phyloP scores from a whole-genome alignment of 2,329 filamentous ascomycete species.

The Beauveria sp. region DNA sequence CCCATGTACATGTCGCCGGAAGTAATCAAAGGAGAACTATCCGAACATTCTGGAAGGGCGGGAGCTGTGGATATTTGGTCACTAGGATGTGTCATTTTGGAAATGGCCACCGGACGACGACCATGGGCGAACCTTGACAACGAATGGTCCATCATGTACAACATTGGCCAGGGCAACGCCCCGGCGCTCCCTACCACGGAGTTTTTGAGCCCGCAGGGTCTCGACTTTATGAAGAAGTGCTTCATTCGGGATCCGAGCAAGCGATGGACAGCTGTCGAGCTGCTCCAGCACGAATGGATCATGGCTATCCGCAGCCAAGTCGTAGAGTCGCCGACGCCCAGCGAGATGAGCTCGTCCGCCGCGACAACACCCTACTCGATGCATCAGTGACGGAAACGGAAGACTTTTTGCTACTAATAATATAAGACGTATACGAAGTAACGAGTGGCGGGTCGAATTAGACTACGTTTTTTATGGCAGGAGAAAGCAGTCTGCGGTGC shows the following conservation, averaged over 20 bases:
- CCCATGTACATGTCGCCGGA: slow-evolving; percentile 99
- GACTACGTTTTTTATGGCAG: neutral
- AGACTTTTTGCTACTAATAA: neutral
- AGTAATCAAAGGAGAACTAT: slow-evolving; percentile 84
- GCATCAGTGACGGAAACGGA: neutral
- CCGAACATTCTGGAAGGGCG: slow-evolving; percentile 67
- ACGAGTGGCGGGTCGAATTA: neutral
- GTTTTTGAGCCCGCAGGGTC: slow-evolving; percentile 74
- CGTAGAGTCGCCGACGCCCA: slow-evolving; percentile 56
- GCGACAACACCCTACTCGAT: slow-evolving; percentile 29
- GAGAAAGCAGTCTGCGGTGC: neutral
- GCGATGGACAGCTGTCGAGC: slow-evolving; percentile 74
- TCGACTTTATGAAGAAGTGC: slow-evolving; percentile 83
- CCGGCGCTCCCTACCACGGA: slow-evolving; percentile 75
- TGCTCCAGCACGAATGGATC: slow-evolving; percentile 92
- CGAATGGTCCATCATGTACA: slow-evolving; percentile 99
- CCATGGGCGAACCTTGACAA: slow-evolving; percentile 97
- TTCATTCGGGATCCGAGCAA: slow-evolving; percentile 77
- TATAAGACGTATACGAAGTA: neutral
- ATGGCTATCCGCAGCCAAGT: slow-evolving; percentile 58
- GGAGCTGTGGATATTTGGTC: slow-evolving; percentile 95
- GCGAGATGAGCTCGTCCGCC: slow-evolving; percentile 37
- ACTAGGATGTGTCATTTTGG: slow-evolving; percentile 88
- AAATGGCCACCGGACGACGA: slow-evolving; percentile 91
- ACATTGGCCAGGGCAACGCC: slow-evolving; percentile 93